These are phyloP conservation scores for Sextonia rubra DNA, from an alignment of 164 flowering plant species.

Conservation along the genomic window DNA sequence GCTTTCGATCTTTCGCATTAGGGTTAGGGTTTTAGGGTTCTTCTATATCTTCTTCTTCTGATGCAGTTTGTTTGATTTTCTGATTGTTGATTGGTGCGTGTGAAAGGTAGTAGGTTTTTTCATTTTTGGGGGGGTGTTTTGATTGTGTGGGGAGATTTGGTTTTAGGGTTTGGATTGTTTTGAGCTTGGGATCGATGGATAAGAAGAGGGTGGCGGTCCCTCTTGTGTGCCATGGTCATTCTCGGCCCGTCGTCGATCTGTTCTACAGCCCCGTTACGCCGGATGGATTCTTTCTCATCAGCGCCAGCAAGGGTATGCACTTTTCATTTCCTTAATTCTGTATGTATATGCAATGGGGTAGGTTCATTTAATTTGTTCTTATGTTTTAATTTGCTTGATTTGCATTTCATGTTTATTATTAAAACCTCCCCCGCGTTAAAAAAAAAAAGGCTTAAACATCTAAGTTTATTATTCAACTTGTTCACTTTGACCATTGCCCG, in stretches of 20 bases:
- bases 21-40: no score
- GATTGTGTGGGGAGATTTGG: background rate
- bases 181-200: constrained; percentile 38
- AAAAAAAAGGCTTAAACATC: no score
- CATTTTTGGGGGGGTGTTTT: background rate
- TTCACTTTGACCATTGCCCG: no score
- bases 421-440: no score
- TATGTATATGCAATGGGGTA: background rate
- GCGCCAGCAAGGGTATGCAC: constrained; percentile 56
- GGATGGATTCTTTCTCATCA: constrained; percentile 40
- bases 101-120: background rate
- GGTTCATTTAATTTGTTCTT: no score
- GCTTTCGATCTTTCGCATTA: background rate
- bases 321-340: no score
- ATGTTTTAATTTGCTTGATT: no score
- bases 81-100: no score
- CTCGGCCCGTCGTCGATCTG: constrained; percentile 95
- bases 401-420: no score
- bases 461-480: no score
- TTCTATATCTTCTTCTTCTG: background rate
- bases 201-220: constrained; percentile 79
- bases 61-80: background rate
- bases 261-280: constrained; percentile 68
- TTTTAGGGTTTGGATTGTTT: constrained; percentile 7
- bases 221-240: constrained; percentile 97